These are phyloP conservation scores for Phalaenopsis aphrodite DNA, from an alignment of 106 monocot species.

Conservation along the genomic window DNA sequence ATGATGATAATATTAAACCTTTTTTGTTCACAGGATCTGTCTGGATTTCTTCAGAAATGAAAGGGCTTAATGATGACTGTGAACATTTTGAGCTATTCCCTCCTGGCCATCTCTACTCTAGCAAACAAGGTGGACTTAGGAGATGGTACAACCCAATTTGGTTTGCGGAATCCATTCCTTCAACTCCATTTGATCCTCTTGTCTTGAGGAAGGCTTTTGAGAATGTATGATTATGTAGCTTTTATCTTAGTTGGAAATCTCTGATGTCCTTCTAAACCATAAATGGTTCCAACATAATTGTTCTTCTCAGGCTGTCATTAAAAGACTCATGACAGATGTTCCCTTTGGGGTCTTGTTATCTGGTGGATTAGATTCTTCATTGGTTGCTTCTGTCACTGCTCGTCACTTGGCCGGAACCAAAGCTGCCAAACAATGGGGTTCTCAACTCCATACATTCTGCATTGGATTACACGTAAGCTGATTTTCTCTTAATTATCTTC, in stretches of 20 bases:
- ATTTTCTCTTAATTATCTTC: neutral
- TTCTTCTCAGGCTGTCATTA: slow-evolving; percentile 36
- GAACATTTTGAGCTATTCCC: slow-evolving; percentile 76
- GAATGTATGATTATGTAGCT: slow-evolving; percentile 24
- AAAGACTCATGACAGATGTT: slow-evolving; percentile 72
- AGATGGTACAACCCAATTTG: slow-evolving; percentile 80
- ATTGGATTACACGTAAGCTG: slow-evolving; percentile 41
- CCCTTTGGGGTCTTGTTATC: slow-evolving; percentile 63
- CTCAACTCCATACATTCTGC: slow-evolving; percentile 55
- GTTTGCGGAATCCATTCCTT: slow-evolving; percentile 56
- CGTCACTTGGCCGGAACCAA: slow-evolving; percentile 50
- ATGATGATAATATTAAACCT: neutral
- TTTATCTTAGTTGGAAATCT: neutral
- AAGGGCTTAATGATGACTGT: slow-evolving; percentile 77
- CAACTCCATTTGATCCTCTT: slow-evolving; percentile 47
- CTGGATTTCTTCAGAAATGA: slow-evolving; percentile 90
- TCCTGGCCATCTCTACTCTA: slow-evolving; percentile 76
- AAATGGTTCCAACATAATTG: neutral
- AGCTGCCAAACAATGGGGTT: slow-evolving; percentile 51
- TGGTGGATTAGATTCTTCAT: slow-evolving; percentile 58
- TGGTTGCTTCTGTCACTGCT: slow-evolving; percentile 49
- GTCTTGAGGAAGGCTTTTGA: slow-evolving; percentile 53
- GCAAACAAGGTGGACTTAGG: slow-evolving; percentile 43
- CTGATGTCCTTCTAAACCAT: neutral
- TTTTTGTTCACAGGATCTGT: slow-evolving; percentile 43